Evolutionary conservation across 1,284 basidiomycete genomes (phyloP).

Genomic region (Boletellus dicymbophilus): DNA sequence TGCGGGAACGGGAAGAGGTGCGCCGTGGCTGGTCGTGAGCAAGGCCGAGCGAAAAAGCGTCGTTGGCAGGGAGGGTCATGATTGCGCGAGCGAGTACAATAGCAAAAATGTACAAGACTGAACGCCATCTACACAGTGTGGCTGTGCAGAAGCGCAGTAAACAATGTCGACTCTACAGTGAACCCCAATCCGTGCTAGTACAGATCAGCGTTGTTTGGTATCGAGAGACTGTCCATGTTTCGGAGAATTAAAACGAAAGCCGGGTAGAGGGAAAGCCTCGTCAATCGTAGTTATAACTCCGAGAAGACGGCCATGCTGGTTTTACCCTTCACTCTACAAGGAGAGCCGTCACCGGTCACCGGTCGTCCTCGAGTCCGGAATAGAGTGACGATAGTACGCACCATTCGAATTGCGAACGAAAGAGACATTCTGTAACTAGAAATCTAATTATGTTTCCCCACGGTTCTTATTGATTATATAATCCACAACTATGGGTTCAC

Average conservation of each 20-base stretch:
- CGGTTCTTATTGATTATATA: too few species aligned
- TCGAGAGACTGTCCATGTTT: slow-evolving; percentile 35
- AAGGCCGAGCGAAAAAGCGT: slow-evolving; percentile 50
- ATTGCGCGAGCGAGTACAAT: neutral
- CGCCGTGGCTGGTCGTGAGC: slow-evolving; percentile 44
- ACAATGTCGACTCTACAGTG: slow-evolving; percentile 35
- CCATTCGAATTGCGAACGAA: too few species aligned
- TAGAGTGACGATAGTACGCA: too few species aligned
- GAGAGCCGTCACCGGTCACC: too few species aligned
- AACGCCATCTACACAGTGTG: slow-evolving; percentile 1
- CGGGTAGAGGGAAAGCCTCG: slow-evolving; percentile 30
- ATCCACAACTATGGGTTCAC: too few species aligned
- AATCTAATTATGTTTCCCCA: too few species aligned
- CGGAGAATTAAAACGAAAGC: slow-evolving; percentile 45
- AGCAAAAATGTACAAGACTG: neutral
- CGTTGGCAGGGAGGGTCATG: slow-evolving; percentile 53
- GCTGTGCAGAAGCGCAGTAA: slow-evolving; percentile 12
- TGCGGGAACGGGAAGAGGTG: slow-evolving; percentile 24
- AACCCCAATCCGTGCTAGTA: slow-evolving; percentile 24
- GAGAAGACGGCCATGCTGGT: slow-evolving; percentile 15
- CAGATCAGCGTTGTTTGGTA: slow-evolving; percentile 32
- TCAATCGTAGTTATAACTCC: slow-evolving; percentile 48
- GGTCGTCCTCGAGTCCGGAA: too few species aligned
- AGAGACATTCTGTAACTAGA: too few species aligned
- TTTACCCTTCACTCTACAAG: too few species aligned